A percentile compares a stretch with the other conserved stretches of the same genome.
Evolutionary conservation across 352 stramenopile species (phyloP).

Genomic region (Phytopythium aichiense): DNA sequence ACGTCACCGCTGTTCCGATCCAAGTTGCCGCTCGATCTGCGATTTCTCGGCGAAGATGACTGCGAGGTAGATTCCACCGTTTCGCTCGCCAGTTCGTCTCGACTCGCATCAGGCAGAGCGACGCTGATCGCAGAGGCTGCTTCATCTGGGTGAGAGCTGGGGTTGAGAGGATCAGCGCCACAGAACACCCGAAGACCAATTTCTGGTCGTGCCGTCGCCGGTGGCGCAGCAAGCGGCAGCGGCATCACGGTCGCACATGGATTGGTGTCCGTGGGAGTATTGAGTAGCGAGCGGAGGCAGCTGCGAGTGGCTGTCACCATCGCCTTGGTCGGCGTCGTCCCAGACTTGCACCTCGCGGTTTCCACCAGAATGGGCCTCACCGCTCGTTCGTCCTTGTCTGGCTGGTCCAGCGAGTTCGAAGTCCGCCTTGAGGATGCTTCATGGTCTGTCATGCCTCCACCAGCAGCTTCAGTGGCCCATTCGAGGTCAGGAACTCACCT

Average conservation of each 20-base stretch:
- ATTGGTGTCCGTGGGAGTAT: background rate
- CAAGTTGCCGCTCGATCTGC: background rate
- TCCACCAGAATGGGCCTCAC: background rate
- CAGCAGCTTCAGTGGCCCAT: background rate
- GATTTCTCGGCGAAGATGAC: background rate
- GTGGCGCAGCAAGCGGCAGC: background rate
- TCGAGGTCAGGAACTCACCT: background rate
- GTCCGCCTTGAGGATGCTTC: background rate
- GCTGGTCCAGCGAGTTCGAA: background rate
- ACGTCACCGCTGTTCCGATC: conserved; percentile 14
- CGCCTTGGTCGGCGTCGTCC: background rate
- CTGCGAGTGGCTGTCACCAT: background rate
- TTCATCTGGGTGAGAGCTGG: background rate
- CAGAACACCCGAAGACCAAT: background rate
- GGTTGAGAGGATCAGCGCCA: background rate
- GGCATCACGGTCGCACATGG: conserved; percentile 2
- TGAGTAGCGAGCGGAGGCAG: background rate
- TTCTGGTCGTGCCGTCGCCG: background rate
- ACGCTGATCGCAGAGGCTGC: background rate
- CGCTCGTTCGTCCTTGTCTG: background rate
- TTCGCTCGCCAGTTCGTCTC: background rate
- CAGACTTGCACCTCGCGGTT: background rate
- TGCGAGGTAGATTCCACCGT: background rate
- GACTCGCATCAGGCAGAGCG: background rate
- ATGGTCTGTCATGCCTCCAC: background rate